Evolutionary conservation across 2,329 filamentous ascomycete species (phyloP), one percentile per base, ranked within the genome.

Genomic region (Tricladium varicosporioides): DNA sequence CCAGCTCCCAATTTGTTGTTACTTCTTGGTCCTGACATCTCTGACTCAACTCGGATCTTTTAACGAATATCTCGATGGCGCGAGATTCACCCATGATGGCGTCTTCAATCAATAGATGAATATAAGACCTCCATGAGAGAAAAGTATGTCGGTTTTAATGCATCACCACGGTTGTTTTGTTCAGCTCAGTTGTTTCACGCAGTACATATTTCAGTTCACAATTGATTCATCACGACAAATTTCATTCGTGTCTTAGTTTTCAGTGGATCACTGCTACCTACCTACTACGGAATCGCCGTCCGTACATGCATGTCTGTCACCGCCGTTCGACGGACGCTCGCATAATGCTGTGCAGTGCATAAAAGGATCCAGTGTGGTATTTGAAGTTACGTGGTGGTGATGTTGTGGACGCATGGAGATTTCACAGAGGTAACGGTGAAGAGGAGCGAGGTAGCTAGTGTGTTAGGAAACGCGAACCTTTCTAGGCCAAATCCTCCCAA

Each of bases 61-160:
- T 52, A 32, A 8, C 36, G 51, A 50, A 57, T 56, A 48, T 19
- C 14, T 44, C 54, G 15, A 52, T 52, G 33, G 54, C 55, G 60
- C 42, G 45, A 45, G 50, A 54, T 42, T 33, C 56, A 22, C n/a
- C 36, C 45, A 44, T 54, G 47, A 60, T 62, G 60, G 53, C 60
- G 58, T 53, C 55, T 62, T 60, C 43, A 46, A 47, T 36, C 47
- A 47, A 50, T 55, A 13, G 3, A 40, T 13, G 36, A 40, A 40
- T 10, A 13, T 4, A 13, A n/a, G 36, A 40, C 11, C 11, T 13
- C 10, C 10, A 10, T 40, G 4, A 40, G 36, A n/a, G n/a, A 40
- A 13, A 40, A 40, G n/a, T 13, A 11, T 40, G 5, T 11, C 9
- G 36, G 36, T n/a, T n/a, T 40, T 40, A n/a, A n/a, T 40, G 36